These are phyloP conservation scores for Ogataea populi-albae DNA, from an alignment of 805 yeast genomes.

Conservation along the genomic window DNA sequence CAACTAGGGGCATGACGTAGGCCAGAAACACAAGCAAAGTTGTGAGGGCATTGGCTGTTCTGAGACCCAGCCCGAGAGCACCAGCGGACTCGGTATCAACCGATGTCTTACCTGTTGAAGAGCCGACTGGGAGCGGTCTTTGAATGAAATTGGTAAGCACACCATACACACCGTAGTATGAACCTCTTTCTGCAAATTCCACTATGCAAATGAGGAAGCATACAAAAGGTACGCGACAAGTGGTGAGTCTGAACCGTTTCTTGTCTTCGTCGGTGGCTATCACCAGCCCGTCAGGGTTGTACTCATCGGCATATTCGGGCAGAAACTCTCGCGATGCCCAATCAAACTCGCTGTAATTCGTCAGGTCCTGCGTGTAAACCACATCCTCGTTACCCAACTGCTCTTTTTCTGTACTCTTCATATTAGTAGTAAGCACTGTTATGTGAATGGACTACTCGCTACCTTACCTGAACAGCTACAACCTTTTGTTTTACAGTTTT, in stretches of 20 bases:
- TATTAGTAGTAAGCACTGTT: no score
- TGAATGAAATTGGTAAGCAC: conserved; percentile 47
- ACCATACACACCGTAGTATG: conserved; percentile 47
- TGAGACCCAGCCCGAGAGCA: conserved; percentile 46
- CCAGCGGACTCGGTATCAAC: conserved; percentile 39
- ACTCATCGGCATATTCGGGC: conserved; percentile 28
- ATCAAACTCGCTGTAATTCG: background rate
- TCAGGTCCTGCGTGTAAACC: background rate
- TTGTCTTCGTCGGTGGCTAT: conserved; percentile 31
- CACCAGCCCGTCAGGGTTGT: conserved; percentile 29
- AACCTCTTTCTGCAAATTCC: conserved; percentile 56
- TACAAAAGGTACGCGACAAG: conserved; percentile 48
- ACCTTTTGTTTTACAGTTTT: no score
- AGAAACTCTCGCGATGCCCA: conserved; percentile 15
- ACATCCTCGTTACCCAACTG: background rate
- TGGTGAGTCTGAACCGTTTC: conserved; percentile 32
- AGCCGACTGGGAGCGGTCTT: conserved; percentile 49
- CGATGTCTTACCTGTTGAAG: conserved; percentile 44
- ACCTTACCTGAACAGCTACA: no score
- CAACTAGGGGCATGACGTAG: conserved; percentile 49
- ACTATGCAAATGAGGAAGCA: conserved; percentile 49
- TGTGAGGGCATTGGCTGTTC: conserved; percentile 46
- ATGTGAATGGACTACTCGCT: no score
- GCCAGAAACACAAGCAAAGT: conserved; percentile 47
- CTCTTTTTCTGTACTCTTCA: no score